Evolutionary conservation across 345 rosid genomes (phyloP).

Genomic region (Euphorbia pulcherrima): DNA sequence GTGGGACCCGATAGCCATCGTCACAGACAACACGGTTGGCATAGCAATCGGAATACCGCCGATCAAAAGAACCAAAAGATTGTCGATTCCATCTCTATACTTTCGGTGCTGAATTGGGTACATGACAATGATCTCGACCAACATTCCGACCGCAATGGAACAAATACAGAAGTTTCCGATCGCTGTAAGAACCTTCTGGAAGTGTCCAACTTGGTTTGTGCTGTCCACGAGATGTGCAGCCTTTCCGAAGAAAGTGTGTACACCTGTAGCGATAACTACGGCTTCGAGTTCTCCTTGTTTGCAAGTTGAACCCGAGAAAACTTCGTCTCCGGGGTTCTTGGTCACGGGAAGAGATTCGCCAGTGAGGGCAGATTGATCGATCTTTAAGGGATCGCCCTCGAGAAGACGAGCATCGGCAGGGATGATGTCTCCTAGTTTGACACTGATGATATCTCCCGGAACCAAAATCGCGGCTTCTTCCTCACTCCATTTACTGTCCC

Average conservation of each 20-base stretch:
- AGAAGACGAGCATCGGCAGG: conserved; percentile 35
- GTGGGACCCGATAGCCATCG: conserved; percentile 34
- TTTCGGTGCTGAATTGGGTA: conserved; percentile 29
- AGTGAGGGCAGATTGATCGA: conserved; percentile 25
- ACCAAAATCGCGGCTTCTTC: conserved; percentile 29
- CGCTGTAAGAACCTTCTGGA: conserved; percentile 32
- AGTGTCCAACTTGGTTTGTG: conserved; percentile 43
- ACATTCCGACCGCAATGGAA: conserved; percentile 28
- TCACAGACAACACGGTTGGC: conserved; percentile 32
- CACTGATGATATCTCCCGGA: conserved; percentile 27
- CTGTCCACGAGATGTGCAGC: conserved; percentile 45
- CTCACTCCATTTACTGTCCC: conserved; percentile 26
- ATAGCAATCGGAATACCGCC: conserved; percentile 33
- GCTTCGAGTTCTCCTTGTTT: conserved; percentile 45
- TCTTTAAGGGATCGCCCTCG: conserved; percentile 27
- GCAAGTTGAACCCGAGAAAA: conserved; percentile 42
- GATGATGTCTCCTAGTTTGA: conserved; percentile 27
- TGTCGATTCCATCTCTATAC: conserved; percentile 31
- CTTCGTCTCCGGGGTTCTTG: conserved; percentile 31
- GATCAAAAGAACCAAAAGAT: conserved; percentile 30
- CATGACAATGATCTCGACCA: conserved; percentile 25
- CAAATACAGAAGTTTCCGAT: conserved; percentile 35
- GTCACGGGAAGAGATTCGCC: conserved; percentile 38
- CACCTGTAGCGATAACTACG: conserved; percentile 40
- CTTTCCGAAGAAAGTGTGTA: conserved; percentile 44